Evolutionary conservation across 768 basidiomycete species (phyloP), one percentile per base, ranked within the genome.

Genomic region (Termitomyces titanicus): DNA sequence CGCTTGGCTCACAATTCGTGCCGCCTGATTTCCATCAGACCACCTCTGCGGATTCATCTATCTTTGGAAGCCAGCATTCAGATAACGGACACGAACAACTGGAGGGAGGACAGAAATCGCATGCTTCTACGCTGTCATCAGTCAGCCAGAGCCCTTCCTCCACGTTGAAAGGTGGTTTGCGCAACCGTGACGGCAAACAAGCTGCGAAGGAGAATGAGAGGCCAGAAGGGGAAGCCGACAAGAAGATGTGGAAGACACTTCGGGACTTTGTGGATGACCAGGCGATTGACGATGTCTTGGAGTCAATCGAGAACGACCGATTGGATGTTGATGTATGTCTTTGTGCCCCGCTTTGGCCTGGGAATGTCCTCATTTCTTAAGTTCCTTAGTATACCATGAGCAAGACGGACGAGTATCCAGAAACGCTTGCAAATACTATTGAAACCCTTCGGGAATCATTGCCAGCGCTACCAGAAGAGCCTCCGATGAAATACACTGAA

Each of bases 261-360:
- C 80, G 92, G 33, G 90, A 93, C 65, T 93, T 94, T 67, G 88
- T 92, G 34, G 89, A 92, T 61, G 92, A 94, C 61, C 78, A 84
- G 29, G 87, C 84, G 7, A 84, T 93, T 35, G 92, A 94, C 51
- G 87, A 89, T 58, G 77, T 84, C 18, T 65, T 88, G 44, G 92
- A 93, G 51, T 76, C 75, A 1, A 81, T 93, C 46, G 92, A 94
- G 62, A 78, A 73, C 53, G 88, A 92, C 53, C 74, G 89, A 46
- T 76, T 73, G 58, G 73, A 74, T 29, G 71, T 93, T 35, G 90
- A 93, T 55, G 90, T 89, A 58, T 53, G 84, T 45, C 17, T 49
- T 17, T 34, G 40, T 20, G 17, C 38, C 18, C 53, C 37, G 51
- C 46, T 42, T 15, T 51, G 40, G 40, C n/a, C 17, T 24, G 24